Percentiles rank a stretch among this genome's conserved stretches.
Conservation (phyloP, 129 eudicot species). For the Solidago caesia region DNA sequence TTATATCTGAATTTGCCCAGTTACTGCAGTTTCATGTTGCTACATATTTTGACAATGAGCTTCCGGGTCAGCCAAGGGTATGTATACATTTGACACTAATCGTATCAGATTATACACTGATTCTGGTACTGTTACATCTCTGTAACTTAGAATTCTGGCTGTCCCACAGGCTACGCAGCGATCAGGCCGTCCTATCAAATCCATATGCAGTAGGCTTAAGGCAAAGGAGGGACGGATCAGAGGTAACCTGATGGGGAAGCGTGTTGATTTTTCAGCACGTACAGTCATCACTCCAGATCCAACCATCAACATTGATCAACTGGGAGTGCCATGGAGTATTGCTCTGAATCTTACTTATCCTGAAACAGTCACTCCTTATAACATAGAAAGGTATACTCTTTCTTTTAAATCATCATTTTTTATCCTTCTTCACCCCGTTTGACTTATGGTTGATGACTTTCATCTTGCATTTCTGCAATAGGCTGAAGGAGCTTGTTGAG, state of each 20-base stretch:
- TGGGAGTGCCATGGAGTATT: constrained; percentile 99
- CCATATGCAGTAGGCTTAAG: constrained; percentile 92
- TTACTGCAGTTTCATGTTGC: constrained; percentile 96
- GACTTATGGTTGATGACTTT: neutral
- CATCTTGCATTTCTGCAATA: constrained; percentile 9
- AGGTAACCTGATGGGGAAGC: constrained; percentile 96
- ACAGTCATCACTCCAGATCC: constrained; percentile 99
- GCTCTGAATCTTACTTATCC: constrained; percentile 96
- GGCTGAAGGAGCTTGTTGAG: constrained; percentile 97
- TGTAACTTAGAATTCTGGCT: neutral
- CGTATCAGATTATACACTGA: neutral
- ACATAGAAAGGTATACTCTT: constrained; percentile 76
- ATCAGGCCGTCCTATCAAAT: constrained; percentile 96
- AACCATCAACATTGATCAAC: constrained; percentile 84
- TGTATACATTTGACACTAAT: constrained; percentile 4
- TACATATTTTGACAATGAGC: constrained; percentile 92
- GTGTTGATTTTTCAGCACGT: constrained; percentile 97
- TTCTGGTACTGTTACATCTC: neutral
- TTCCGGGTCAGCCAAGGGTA: constrained; percentile 99
- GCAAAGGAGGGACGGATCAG: constrained; percentile 95
- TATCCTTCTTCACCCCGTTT: neutral
- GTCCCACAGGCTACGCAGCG: constrained; percentile 85
- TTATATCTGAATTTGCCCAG: constrained; percentile 95
- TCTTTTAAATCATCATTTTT: constrained; percentile 5
- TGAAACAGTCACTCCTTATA: constrained; percentile 95